Conservation (phyloP, 139 green algal genomes). For the Pedinophyceae sp. region DNA sequence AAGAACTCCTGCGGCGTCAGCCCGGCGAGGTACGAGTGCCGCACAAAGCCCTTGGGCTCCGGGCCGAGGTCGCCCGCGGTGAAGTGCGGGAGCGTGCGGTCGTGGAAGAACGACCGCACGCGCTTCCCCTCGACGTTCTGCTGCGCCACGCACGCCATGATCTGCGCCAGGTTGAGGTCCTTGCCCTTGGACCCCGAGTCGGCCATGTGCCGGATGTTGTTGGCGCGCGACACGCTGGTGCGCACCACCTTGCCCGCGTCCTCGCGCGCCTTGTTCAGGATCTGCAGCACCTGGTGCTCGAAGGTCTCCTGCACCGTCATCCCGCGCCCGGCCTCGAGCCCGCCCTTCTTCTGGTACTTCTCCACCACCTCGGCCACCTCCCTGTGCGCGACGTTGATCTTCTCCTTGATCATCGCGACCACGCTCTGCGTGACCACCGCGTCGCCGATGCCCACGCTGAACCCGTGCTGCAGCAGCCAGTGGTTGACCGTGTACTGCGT, state of each 20-base stretch:
- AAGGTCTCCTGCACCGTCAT: constrained; percentile 78
- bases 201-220: constrained; percentile 99
- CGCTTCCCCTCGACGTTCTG: constrained; percentile 99
- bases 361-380: no score
- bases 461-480: constrained; percentile 86
- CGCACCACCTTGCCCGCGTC: constrained; percentile 80
- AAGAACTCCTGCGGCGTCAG: constrained; percentile 97
- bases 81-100: constrained; percentile 88
- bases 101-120: constrained; percentile 90
- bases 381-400: no score
- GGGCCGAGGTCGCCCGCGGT: constrained; percentile 92
- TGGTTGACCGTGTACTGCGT: constrained; percentile 82
- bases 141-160: constrained; percentile 98
- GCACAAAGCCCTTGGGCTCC: constrained; percentile 90
- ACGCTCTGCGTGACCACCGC: constrained; percentile 75
- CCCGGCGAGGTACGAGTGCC: constrained; percentile 91
- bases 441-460: constrained; percentile 94
- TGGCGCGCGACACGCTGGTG: no score
- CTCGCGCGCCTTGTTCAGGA: constrained; percentile 88
- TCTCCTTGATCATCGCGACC: constrained; percentile 64
- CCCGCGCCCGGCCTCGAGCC: constrained; percentile 43
- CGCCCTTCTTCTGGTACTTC: constrained; percentile 20
- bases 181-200: constrained; percentile 88
- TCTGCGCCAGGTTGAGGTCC: constrained; percentile 95
- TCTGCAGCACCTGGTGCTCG: constrained; percentile 66